These are phyloP conservation scores for Magnaporthales sp. DNA, from an alignment of 2,329 filamentous ascomycete genomes.

Conservation along the genomic window DNA sequence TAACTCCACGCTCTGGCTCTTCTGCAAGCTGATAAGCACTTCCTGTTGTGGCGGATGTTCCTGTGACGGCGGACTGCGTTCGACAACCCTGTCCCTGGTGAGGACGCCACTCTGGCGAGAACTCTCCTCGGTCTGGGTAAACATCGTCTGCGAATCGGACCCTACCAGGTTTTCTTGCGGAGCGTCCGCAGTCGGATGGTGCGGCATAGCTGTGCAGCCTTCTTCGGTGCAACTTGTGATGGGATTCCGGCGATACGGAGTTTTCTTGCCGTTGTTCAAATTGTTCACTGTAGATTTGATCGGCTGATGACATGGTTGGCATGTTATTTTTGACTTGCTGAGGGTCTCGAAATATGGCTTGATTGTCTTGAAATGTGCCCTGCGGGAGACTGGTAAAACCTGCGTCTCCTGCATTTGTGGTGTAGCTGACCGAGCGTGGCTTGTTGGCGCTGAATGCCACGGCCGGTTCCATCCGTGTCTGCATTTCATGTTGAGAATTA, in stretches of 20 bases:
- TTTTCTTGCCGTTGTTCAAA: neutral
- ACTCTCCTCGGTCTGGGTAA: neutral
- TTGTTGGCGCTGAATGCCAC: neutral
- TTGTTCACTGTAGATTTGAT: neutral
- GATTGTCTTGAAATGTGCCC: neutral
- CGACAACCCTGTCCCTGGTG: neutral
- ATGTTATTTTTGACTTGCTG: neutral
- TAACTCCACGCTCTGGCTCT: neutral
- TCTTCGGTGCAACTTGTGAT: neutral
- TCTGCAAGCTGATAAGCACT: neutral
- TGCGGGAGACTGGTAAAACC: neutral
- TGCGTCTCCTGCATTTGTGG: neutral
- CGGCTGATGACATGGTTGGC: neutral
- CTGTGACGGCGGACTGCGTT: neutral
- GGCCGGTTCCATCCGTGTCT: neutral
- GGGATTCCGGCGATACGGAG: neutral
- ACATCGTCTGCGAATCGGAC: neutral
- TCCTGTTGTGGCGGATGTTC: neutral
- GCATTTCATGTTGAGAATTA: neutral
- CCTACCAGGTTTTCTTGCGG: neutral
- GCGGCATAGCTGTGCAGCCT: constrained; percentile 31
- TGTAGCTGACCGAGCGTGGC: neutral
- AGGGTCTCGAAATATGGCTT: neutral
- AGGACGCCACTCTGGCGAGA: neutral
- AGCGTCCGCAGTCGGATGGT: constrained; percentile 29